Evolutionary conservation across 2,329 filamentous ascomycete genomes (phyloP), one percentile per base, ranked within the genome.

Genomic region (Teratosphaeria gauchensis): DNA sequence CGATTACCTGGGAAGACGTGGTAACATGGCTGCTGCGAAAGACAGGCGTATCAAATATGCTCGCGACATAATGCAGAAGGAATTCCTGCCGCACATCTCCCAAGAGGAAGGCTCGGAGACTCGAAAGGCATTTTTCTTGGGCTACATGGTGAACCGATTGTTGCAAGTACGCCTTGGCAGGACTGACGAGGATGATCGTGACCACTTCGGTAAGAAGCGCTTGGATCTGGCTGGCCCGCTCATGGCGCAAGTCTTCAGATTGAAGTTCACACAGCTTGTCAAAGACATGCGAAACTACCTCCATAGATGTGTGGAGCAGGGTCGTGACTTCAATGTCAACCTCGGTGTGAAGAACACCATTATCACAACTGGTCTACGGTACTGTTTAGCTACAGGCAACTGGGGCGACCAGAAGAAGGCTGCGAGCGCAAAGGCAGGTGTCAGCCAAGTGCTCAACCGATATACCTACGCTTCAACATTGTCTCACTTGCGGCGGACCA

Each of bases 331-430:
- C 78, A 94, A 94, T 64, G 78, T 97, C 51, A 89, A 89, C 14
- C 83, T 96, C 59, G 94, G 91, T 65, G 88, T 97, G 69, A 97
- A 96, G 78, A 86, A 88, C 24, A 88, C 86, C 62, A 96, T 94
- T 21, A 82, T 99, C 65, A 95, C 92, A 21, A 95, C 94, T 71
- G 94, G 92, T 55, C 77, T 99, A 65, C 96, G 96, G 72, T 99
- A 99, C 76, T 96, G 94, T 56, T 80, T 99, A 62, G 92, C 94
- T 30, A 99, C 94, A 14, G 94, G 94, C 65, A 99, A 99, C 76
- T 99, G 94, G 95, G 95, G 94, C 70, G 94, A 99, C 65, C 94
- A 99, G 78, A 99, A 97, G 82, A 99, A 97, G 79, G 92, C 94
- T 21, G 89, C 89, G 68, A 92, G 88, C 66, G 90, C 92, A 1